Conservation (phyloP, 768 basidiomycete species). For the Exidia glandulosa region DNA sequence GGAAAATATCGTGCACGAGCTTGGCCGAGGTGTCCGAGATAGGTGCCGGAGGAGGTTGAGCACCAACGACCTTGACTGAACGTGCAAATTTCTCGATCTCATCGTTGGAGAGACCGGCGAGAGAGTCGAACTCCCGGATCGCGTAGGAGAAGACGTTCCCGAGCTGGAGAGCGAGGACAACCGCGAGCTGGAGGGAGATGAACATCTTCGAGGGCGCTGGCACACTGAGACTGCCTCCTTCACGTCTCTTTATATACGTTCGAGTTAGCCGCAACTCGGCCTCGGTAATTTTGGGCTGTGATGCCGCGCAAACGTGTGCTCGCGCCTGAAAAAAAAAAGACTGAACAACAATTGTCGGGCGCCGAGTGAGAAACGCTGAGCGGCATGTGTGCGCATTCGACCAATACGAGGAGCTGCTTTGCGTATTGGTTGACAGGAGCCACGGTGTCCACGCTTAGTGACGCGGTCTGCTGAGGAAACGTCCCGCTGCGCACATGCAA, state of each 20-base stretch:
- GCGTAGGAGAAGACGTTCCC: not conserved
- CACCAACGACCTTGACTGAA: not conserved
- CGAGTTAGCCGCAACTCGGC: too few species aligned
- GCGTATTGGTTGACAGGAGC: too few species aligned
- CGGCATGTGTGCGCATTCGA: too few species aligned
- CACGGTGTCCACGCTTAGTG: too few species aligned
- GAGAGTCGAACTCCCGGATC: not conserved
- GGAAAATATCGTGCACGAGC: constrained; percentile 3
- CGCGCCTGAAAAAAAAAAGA: too few species aligned
- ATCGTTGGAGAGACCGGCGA: constrained; percentile 1
- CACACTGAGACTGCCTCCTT: not conserved
- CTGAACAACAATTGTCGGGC: too few species aligned
- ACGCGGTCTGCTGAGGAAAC: too few species aligned
- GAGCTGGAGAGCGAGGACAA: not conserved
- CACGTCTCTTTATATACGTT: not conserved
- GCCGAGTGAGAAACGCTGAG: too few species aligned
- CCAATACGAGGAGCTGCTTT: too few species aligned
- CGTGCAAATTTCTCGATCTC: not conserved
- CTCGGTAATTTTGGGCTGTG: too few species aligned
- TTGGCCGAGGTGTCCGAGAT: not conserved
- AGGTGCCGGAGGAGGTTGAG: not conserved
- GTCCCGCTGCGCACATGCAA: too few species aligned
- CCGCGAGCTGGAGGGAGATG: not conserved
- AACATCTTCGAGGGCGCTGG: not conserved
- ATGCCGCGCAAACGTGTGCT: too few species aligned